Evolutionary conservation across 345 rosid species (phyloP).

Genomic region (Lumnitzera racemosa): DNA sequence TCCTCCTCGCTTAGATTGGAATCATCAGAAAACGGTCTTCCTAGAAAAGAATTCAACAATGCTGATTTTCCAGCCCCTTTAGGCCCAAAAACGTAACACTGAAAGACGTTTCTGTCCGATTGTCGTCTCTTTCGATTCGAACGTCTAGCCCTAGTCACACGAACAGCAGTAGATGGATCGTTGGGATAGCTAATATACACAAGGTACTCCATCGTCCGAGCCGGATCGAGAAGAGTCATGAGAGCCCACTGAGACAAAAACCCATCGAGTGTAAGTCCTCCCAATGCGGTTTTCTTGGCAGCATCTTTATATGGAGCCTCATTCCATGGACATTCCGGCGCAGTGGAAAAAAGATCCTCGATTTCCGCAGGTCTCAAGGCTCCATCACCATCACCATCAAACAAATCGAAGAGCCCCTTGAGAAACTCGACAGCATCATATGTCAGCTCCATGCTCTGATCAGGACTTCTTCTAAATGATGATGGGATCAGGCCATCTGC

Average conservation of each 20-base stretch:
- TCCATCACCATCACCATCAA: constrained; percentile 70
- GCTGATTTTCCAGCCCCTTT: constrained; percentile 69
- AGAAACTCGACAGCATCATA: constrained; percentile 68
- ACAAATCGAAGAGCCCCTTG: constrained; percentile 58
- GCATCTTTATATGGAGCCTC: constrained; percentile 75
- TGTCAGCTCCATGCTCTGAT: constrained; percentile 95
- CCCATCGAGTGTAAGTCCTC: constrained; percentile 60
- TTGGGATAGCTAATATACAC: constrained; percentile 52
- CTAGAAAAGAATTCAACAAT: constrained; percentile 57
- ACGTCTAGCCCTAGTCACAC: constrained; percentile 54
- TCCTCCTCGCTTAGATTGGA: constrained; percentile 29
- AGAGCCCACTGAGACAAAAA: constrained; percentile 92
- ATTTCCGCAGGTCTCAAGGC: constrained; percentile 69
- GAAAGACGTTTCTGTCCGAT: constrained; percentile 65
- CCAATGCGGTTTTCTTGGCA: constrained; percentile 51
- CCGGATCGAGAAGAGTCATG: constrained; percentile 82
- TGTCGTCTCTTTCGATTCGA: constrained; percentile 61
- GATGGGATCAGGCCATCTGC: constrained; percentile 77
- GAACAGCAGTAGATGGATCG: constrained; percentile 52
- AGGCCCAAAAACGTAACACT: constrained; percentile 85
- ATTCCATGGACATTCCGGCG: constrained; percentile 94
- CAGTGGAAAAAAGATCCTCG: constrained; percentile 90
- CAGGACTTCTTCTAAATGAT: constrained; percentile 65
- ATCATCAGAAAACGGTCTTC: constrained; percentile 58
- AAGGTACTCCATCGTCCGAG: constrained; percentile 57